Percentiles rank a stretch among this genome's conserved stretches.
These are phyloP conservation scores for Trypanosoma rangeli DNA, from an alignment of 208 protist species.

Conservation along the genomic window DNA sequence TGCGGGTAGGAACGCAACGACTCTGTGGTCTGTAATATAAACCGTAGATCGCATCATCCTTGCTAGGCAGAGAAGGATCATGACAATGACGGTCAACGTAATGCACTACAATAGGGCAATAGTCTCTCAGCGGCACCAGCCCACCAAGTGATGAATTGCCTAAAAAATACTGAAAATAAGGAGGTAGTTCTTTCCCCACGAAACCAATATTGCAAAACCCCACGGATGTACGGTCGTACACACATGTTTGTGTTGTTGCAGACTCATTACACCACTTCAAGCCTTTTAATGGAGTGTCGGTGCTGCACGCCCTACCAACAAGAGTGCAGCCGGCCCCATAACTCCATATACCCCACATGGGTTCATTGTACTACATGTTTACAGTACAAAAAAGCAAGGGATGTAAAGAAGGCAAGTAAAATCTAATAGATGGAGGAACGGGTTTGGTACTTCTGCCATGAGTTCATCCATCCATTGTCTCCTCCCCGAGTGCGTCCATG, in stretches of 20 bases:
- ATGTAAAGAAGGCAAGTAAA: constrained; percentile 32
- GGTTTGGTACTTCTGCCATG: constrained; percentile 64
- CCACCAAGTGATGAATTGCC: constrained; percentile 16
- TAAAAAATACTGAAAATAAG: constrained; percentile 25
- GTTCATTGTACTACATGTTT: too few species aligned
- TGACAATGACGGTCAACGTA: constrained; percentile 33
- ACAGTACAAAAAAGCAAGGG: too few species aligned
- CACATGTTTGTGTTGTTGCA: constrained; percentile 29
- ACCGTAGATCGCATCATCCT: constrained; percentile 10
- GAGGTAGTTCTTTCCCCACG: not conserved
- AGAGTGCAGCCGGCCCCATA: constrained; percentile 43
- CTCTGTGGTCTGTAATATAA: constrained; percentile 45
- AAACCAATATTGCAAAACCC: constrained; percentile 33
- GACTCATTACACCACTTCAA: constrained; percentile 18
- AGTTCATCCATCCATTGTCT: constrained; percentile 61
- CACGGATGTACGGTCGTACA: constrained; percentile 36
- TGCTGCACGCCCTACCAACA: constrained; percentile 9
- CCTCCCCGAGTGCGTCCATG: constrained; percentile 78
- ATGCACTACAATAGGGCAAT: constrained; percentile 48
- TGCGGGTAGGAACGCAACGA: constrained; percentile 33
- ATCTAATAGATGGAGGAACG: constrained; percentile 42
- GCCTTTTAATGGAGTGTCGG: constrained; percentile 2
- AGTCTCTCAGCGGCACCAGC: constrained; percentile 39
- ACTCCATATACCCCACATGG: constrained; percentile 59
- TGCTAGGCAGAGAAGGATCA: constrained; percentile 1